Base-by-base conservation (phyloP, 2,329 filamentous ascomycete genomes). In the Fusarium sp. region DNA sequence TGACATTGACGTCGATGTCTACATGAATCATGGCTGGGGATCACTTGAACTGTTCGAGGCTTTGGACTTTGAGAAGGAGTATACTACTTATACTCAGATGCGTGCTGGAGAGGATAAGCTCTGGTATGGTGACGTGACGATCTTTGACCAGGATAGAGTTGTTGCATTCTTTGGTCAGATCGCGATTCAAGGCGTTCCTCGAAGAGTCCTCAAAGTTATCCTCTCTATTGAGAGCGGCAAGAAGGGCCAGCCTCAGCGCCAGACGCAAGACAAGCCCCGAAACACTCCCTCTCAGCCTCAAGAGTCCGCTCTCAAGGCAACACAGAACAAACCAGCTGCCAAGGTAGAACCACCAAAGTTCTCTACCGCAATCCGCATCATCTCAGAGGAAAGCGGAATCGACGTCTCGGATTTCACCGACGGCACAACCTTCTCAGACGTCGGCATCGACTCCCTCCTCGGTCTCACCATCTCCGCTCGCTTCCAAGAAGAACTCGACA, bases 361-460 rank as follows among this genome's bases (percentile, higher is more conserved):
- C 24, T 39, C 60, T 0, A 76, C 62, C 0, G 73, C 73, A 1
- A 26, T 75, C 1, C 33, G 51, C 0, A 75, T 75, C 28, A 75
- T 75, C 22, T 68, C 73, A 0, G 73, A 75, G 9, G 73, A 75
- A n/a, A 75, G 73, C 8, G 73, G 73, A 0, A 54, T 75, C 6
- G 71, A 71, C 3, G 18, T 71, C 3, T 47, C 68, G 51, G 88
- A 90, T 75, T 81, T 91, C 6, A 86, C 83, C 3, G 87, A 90
- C 73, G 86, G 87, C 70, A 87, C 88, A 18, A 85, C 83, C 50
- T 90, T 91, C 75, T 80, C 84, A 7, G 88, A 91, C 68, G 82
- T 90, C 6, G 89, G 89, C 30, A 86, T 90, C 22, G 89, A 91
- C 75, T 91, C 89, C 3, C 83, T 91, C n/a, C 88, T 91, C 82